A percentile compares a stretch with the other conserved stretches of the same genome.
Conservation (phyloP, 495 filamentous ascomycete species). For the Chaetomium fimeti region DNA sequence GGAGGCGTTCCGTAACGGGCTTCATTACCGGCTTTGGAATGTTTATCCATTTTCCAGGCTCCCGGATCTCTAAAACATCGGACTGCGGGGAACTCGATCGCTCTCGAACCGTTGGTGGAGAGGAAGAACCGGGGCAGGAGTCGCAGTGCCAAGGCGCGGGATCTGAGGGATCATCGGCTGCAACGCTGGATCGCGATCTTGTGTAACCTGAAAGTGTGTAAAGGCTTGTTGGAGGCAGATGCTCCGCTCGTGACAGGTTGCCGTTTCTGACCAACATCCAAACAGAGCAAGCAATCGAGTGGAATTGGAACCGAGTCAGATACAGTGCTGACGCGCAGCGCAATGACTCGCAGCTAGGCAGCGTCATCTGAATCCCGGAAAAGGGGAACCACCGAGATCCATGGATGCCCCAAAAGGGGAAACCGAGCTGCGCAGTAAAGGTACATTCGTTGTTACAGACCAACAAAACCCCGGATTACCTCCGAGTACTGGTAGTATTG, state of each 20-base stretch:
- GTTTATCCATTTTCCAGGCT: not conserved
- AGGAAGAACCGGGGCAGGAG: not conserved
- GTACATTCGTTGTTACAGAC: constrained; percentile 4
- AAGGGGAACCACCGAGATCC: not conserved
- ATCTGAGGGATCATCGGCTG: constrained; percentile 1
- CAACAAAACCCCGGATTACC: not conserved
- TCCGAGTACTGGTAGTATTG: not conserved
- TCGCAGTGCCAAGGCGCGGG: not conserved
- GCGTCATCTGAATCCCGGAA: not conserved
- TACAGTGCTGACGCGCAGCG: constrained; percentile 1
- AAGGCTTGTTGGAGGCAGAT: not conserved
- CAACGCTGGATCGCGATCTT: constrained; percentile 2
- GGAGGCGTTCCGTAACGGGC: not conserved
- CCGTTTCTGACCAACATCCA: not conserved
- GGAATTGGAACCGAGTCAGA: not conserved
- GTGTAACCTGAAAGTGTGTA: no score
- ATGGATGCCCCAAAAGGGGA: not conserved
- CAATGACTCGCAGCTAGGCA: constrained; percentile 1
- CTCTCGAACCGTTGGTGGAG: not conserved
- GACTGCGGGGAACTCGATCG: not conserved
- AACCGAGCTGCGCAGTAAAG: not conserved
- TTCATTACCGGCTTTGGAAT: not conserved
- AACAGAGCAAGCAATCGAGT: not conserved
- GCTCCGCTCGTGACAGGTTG: not conserved
- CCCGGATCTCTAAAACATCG: not conserved